These are phyloP conservation scores for Nepenthes gracilis DNA, from an alignment of 148 eudicot genomes.

Conservation along the genomic window DNA sequence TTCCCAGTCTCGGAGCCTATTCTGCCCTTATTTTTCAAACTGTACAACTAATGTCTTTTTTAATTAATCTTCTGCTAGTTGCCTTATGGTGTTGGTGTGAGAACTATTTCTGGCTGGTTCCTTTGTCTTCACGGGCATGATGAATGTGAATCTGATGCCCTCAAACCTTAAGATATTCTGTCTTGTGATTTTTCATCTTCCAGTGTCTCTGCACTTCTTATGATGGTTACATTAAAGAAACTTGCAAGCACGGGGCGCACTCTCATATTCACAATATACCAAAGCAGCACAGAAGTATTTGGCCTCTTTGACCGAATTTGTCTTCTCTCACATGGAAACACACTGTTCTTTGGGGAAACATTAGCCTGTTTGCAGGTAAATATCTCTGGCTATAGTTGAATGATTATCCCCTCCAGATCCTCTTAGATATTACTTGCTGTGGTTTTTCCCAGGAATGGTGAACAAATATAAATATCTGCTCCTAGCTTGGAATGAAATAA, in stretches of 20 bases:
- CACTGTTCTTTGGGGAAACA: constrained; percentile 92
- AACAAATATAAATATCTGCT: too few relatives aligned
- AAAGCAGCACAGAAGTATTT: constrained; percentile 98
- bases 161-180: background rate
- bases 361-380: constrained; percentile 92
- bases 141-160: background rate
- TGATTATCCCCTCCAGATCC: background rate
- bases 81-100: too few relatives aligned
- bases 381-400: background rate
- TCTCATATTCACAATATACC: constrained; percentile 76
- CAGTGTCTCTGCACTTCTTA: constrained; percentile 96
- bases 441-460: too few relatives aligned
- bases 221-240: constrained; percentile 98
- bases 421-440: too few relatives aligned
- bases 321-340: constrained; percentile 93
- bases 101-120: too few relatives aligned
- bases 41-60: too few relatives aligned
- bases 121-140: too few relatives aligned
- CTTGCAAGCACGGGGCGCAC: constrained; percentile 97
- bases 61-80: too few relatives aligned
- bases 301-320: constrained; percentile 97
- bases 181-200: constrained; percentile 1
- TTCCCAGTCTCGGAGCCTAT: too few relatives aligned
- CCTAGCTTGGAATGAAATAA: too few relatives aligned
- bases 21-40: too few relatives aligned